Base-by-base conservation (phyloP, 345 rosid species). In the Lumnitzera racemosa region DNA sequence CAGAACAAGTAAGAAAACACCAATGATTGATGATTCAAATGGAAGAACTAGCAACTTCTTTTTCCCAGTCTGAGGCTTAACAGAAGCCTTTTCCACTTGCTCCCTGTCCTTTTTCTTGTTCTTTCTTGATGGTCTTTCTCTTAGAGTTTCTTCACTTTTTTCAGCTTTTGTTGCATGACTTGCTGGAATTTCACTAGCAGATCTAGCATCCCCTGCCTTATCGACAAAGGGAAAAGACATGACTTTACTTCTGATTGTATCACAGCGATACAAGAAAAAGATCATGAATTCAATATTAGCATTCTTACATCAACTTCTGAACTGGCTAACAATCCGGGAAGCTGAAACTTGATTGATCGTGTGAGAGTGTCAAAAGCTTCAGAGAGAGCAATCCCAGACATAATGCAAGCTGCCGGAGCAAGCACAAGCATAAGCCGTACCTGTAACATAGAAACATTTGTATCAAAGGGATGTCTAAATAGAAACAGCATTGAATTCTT, bases 341-440 rank as follows among this genome's bases (percentile, higher is more conserved):
- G 71, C 70, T 90, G 97, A 73, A 88, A 94, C 81, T 94, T 94
- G 69, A 94, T 83, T 68, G 99, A 94, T 52, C 80, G 66, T 36
- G 99, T 90, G 65, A 90, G 81, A 72, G 89, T 88, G 74, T 81
- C 87, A 80, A 94, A 90, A 68, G 99, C 89, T 78, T 94, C 92
- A 64, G 99, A 94, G 49, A 94, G 89, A 61, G 99, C 96, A 70
- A 94, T 94, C 54, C 99, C 99, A 79, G 99, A 94, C 87, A 82
- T 74, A 67, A 94, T 94, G 80, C 99, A 94, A 58, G 99, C 99
- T 49, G 99, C 99, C 61, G 99, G 99, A 75, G 99, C 99, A 81
- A 94, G 73, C 43, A 94, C 99, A 65, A 94, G 97, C 99, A 94
- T 94, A 68, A 94, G 84, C 56, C 99, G 99, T 57, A 94, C 99